A percentile compares a stretch with the other conserved stretches of the same genome.
Evolutionary conservation across 305 asterid species (phyloP).

Genomic region (Fraxinus albicans): DNA sequence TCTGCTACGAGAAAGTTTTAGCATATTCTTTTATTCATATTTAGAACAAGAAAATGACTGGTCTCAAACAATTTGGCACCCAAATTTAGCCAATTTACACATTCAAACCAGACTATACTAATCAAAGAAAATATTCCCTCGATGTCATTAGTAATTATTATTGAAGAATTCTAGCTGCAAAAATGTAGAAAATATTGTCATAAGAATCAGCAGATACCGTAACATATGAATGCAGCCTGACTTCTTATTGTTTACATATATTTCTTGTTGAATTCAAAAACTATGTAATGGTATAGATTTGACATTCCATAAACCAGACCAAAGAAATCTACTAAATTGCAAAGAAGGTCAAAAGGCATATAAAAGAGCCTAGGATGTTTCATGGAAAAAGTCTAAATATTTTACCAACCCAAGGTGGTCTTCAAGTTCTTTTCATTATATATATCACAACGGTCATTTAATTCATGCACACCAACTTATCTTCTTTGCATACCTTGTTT

Average conservation of each 20-base stretch:
- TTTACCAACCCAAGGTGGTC: conserved; percentile 23
- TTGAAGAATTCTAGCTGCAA: not conserved
- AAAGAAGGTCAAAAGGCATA: conserved; percentile 22
- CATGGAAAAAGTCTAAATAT: conserved; percentile 23
- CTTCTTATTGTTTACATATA: too few relatives aligned
- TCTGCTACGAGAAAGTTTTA: not conserved
- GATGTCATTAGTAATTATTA: not conserved
- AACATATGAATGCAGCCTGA: not conserved
- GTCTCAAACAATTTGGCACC: not conserved
- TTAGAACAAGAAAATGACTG: not conserved
- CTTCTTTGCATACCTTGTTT: conserved; percentile 18
- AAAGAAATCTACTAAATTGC: not conserved
- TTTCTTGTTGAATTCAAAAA: too few relatives aligned
- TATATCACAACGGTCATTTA: conserved; percentile 28
- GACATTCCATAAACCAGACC: not conserved
- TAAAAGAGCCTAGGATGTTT: conserved; percentile 31
- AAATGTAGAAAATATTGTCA: not conserved
- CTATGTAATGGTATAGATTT: not conserved
- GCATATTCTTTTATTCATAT: not conserved
- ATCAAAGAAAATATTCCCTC: not conserved
- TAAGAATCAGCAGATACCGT: not conserved
- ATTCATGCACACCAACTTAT: conserved; percentile 31
- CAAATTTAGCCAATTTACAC: not conserved
- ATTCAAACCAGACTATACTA: not conserved
- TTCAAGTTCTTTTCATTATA: conserved; percentile 33